Evolutionary conservation across 495 filamentous ascomycete genomes (phyloP), one percentile per base, ranked within the genome.

Genomic region (Podospora pseudoanserina): DNA sequence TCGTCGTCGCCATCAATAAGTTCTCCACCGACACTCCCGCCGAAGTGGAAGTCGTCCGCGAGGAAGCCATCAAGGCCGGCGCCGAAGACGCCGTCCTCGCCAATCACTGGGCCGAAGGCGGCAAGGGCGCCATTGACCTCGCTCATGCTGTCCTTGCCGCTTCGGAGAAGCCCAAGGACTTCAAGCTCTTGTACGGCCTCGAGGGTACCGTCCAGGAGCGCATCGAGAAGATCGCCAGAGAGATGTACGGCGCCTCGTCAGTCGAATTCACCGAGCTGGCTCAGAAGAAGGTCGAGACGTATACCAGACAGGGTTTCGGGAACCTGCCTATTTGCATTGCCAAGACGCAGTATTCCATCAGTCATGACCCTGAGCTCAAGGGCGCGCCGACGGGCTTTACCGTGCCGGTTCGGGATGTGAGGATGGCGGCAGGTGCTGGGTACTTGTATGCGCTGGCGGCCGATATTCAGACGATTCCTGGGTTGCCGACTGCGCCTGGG

Each of bases 401-500:
- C 5, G 91, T 99, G 23, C 95, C 95, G 11, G 97, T 99, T 70
- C 82, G 94, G 68, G 95, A 99, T 76, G 94, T 99, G 60, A 82
- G 94, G 61, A 86, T 99, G 86, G 95, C 95, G 9, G 92, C 94
- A 65, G 95, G 95, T 69, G 95, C 90, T 70, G 95, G 95, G 72
- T 95, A 96, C 77, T 81, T 97, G 86, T 99, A 97, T 73, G 95
- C 95, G 15, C 83, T 98, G 71, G 95, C 95, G 60, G 95, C 95
- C 13, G 94, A 98, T 76, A 98, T 99, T 71, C 95, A 98, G 81
- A 99, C 95, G 2, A 99, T 99, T 74, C 95, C 95, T 23, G 95
- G 95, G 44, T 79, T 99, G 72, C 95, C 95, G 27, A 99, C 95
- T 20, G 94, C 94, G 19, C 95, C 95, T 18, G 95, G 95, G 13